Evolutionary conservation across 208 protist species (phyloP), one percentile per base, ranked within the genome.

Genomic region (Leishmania major): DNA sequence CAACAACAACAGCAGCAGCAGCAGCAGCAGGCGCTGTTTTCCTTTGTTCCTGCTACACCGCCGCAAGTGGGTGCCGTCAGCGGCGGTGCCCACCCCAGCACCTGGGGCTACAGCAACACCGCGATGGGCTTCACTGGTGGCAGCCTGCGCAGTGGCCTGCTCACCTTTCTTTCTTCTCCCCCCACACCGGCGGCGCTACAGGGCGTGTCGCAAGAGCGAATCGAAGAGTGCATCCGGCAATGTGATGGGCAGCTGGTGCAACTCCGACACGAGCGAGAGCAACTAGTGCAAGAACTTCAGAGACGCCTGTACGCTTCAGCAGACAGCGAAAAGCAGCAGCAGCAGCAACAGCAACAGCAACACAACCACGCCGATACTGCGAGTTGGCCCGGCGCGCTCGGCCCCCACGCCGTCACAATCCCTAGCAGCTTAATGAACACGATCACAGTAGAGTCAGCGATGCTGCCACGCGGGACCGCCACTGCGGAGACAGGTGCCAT

Each of bases 201-300:
- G 28, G 66, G 25, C 31, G 60, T 85, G n/a, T 49, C 82, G 25
- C 28, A 51, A 7, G n/a, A 37, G 28, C 60, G 72, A 2, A 43
- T 85, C 55, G 82, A 85, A 55, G 55, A 31, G 25, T 45, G 77
- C 49, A 75, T 85, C 22, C 77, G 51, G 15, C 82, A 85, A n/a
- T 85, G 82, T 37, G 77, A 85, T 25, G 47, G 40, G 72, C 82
- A 85, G 53, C 45, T 81, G 37, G 17, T 57, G 76, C 67, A 62
- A 51, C 55, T 74, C 62, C 82, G 73, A 45, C 82, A 85, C 25
- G 82, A 85, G 31, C 82, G 82, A 70, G 82, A 85, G 47, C 15
- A 80, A 0, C 77, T 85, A 6, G 37, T 57, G 22, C 76, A 81
- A 25, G 82, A 85, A n/a, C 82, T 85, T 59, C 82, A 85, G 60